Conservation (phyloP, 2,329 filamentous ascomycete genomes). For the Colletotrichum melonis region DNA sequence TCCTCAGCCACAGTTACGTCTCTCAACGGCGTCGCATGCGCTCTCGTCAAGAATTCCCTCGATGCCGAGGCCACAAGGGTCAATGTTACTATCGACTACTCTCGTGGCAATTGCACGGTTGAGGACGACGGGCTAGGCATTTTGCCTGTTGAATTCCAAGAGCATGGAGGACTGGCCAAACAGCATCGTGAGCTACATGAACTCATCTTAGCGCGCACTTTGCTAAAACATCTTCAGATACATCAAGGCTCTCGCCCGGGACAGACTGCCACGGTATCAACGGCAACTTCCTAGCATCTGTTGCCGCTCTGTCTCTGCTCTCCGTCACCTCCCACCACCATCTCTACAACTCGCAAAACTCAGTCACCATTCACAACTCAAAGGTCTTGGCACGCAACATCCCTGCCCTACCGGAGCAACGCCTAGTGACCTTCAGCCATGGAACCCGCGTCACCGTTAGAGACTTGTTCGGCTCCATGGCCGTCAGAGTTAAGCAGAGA, state of each 20-base stretch:
- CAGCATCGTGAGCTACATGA: constrained; percentile 71
- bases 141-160: constrained; percentile 75
- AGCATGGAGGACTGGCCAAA: constrained; percentile 77
- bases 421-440: constrained; percentile 65
- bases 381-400: constrained; percentile 71
- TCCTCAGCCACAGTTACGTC: constrained; percentile 85
- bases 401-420: constrained; percentile 69
- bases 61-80: constrained; percentile 81
- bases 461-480: constrained; percentile 90
- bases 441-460: constrained; percentile 82
- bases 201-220: not conserved
- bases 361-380: constrained; percentile 77
- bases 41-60: constrained; percentile 84
- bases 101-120: constrained; percentile 79
- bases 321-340: constrained; percentile 79
- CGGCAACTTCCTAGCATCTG: constrained; percentile 81
- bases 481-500: constrained; percentile 88
- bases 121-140: constrained; percentile 91
- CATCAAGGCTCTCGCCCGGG: constrained; percentile 74
- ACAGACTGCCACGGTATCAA: constrained; percentile 70
- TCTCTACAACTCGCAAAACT: constrained; percentile 69
- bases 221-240: constrained; percentile 64
- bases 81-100: constrained; percentile 78
- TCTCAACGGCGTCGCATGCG: constrained; percentile 76
- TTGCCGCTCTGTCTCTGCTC: constrained; percentile 81